Conservation (phyloP, 148 eudicot genomes). For the Camellia granthamiana region DNA sequence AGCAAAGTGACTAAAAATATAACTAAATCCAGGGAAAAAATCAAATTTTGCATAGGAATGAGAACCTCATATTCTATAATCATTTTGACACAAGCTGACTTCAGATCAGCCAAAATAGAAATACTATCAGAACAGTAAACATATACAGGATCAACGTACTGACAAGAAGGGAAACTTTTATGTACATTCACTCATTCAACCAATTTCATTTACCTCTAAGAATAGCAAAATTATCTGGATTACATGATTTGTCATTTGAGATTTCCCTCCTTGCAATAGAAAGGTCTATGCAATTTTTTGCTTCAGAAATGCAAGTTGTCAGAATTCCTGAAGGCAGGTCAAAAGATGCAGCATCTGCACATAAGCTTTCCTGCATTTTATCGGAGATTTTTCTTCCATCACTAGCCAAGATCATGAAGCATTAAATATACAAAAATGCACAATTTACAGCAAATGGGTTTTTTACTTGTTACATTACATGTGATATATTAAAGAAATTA, state of each 20-base stretch:
- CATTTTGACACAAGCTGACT: neutral
- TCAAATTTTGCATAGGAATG: neutral
- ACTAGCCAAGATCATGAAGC: neutral
- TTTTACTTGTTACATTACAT: neutral
- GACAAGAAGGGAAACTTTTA: neutral
- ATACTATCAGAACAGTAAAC: neutral
- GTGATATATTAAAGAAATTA: neutral
- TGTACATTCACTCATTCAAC: neutral
- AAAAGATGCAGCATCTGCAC: constrained; percentile 97
- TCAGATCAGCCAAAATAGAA: neutral
- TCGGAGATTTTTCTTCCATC: neutral
- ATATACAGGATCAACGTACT: neutral
- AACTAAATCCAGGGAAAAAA: neutral
- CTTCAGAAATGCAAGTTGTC: constrained; percentile 91
- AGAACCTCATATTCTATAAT: no score
- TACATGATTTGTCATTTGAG: constrained; percentile 63
- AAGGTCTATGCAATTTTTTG: constrained; percentile 77
- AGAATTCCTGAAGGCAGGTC: constrained; percentile 73
- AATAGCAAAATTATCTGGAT: constrained; percentile 92
- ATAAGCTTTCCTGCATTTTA: constrained; percentile 73
- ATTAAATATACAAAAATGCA: neutral
- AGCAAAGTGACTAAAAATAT: constrained; percentile 1
- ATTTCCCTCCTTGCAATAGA: constrained; percentile 70
- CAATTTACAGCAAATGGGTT: neutral
- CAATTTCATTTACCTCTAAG: constrained; percentile 71